A percentile compares a stretch with the other conserved stretches of the same genome.
These are phyloP conservation scores for Ceratobasidium sp. DNA, from an alignment of 1,284 basidiomycete species.

Conservation along the genomic window DNA sequence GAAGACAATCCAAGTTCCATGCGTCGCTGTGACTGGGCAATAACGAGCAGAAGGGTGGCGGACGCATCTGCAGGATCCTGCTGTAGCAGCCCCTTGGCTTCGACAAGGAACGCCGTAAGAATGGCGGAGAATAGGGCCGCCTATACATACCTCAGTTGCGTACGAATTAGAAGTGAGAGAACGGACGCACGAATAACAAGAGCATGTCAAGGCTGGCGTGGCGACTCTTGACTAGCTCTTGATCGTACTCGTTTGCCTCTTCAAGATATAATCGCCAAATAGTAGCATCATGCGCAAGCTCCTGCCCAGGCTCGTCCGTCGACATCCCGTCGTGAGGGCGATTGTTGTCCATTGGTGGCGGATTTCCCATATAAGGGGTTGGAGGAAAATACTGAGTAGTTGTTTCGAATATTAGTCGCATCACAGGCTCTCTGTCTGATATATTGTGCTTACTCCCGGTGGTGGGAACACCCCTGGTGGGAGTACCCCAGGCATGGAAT, in stretches of 20 bases:
- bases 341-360: too few relatives aligned
- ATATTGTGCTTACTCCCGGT: too few relatives aligned
- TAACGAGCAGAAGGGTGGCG: not conserved
- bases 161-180: too few relatives aligned
- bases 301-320: constrained; percentile 2
- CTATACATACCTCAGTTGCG: not conserved
- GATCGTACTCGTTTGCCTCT: constrained; percentile 17
- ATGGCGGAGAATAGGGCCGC: constrained; percentile 40
- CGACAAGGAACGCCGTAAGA: constrained; percentile 38
- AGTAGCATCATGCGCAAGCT: constrained; percentile 23
- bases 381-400: too few relatives aligned
- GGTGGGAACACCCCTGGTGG: too few relatives aligned
- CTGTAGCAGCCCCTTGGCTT: constrained; percentile 15
- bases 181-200: constrained; percentile 6
- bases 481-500: too few relatives aligned
- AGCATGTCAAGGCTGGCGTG: constrained; percentile 29
- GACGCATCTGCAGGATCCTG: constrained; percentile 13
- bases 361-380: too few relatives aligned
- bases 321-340: not conserved
- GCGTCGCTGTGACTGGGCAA: constrained; percentile 10
- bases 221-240: constrained; percentile 23
- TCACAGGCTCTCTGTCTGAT: too few relatives aligned
- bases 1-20: constrained; percentile 1
- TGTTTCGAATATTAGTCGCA: too few relatives aligned
- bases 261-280: constrained; percentile 13